These are phyloP conservation scores for Colletotrichum truncatum DNA, from an alignment of 2,329 filamentous ascomycete species.

Conservation along the genomic window DNA sequence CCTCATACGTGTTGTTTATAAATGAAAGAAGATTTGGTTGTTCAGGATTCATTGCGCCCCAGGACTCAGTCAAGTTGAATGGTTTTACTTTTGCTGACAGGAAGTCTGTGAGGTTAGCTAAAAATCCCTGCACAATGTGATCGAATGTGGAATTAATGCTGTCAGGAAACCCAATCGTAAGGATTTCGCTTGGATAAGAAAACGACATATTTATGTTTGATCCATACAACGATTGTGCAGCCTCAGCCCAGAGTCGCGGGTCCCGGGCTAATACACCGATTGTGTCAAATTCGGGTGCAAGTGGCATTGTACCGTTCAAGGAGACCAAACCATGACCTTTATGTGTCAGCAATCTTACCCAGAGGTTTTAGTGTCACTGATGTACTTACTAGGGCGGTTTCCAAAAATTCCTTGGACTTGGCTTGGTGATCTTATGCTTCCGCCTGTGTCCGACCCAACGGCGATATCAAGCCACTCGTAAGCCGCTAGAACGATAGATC, in stretches of 20 bases:
- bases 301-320: slow-evolving; percentile 49
- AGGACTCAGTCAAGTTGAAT: slow-evolving; percentile 35
- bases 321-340: slow-evolving; percentile 43
- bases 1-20: slow-evolving; percentile 43
- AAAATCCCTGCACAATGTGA: slow-evolving; percentile 38
- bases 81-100: slow-evolving; percentile 32
- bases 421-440: slow-evolving; percentile 53
- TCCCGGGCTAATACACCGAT: slow-evolving; percentile 41
- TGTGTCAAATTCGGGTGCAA: slow-evolving; percentile 38
- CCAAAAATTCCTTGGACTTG: slow-evolving; percentile 52
- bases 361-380: too few species aligned
- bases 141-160: slow-evolving; percentile 24
- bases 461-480: slow-evolving; percentile 36
- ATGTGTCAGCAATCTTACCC: too few species aligned
- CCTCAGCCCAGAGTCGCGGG: slow-evolving; percentile 38
- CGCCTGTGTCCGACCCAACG: slow-evolving; percentile 40
- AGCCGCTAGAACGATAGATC: too few species aligned
- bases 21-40: slow-evolving; percentile 31
- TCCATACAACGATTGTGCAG: not conserved
- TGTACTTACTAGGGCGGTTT: too few species aligned
- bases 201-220: not conserved
- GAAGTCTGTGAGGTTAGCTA: slow-evolving; percentile 36
- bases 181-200: slow-evolving; percentile 35
- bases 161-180: slow-evolving; percentile 37
- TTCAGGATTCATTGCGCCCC: slow-evolving; percentile 35